Conservation (phyloP, 192 early-diverging fungal species). For the Helicostylum pulchrum region DNA sequence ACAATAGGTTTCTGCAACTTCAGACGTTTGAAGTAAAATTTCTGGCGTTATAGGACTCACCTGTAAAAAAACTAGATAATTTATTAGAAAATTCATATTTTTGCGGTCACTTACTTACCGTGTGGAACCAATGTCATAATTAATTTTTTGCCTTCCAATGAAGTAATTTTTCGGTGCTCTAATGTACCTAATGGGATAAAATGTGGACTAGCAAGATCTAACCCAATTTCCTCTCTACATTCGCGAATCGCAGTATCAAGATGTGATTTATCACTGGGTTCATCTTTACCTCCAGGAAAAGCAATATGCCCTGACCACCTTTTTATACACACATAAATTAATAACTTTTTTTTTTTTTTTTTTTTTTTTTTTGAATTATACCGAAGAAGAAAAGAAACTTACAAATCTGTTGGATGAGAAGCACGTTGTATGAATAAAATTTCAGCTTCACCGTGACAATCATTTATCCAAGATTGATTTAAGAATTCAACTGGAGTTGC, state of each 20-base stretch:
- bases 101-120: conserved; percentile 9
- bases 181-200: conserved; percentile 25
- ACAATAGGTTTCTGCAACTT: conserved; percentile 24
- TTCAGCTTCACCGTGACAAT: conserved; percentile 14
- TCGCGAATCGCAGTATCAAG: conserved; percentile 29
- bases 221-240: conserved; percentile 30
- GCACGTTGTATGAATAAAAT: conserved; percentile 33
- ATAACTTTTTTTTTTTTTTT: not conserved
- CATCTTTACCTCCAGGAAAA: conserved; percentile 33
- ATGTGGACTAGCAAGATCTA: conserved; percentile 19
- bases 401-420: conserved; percentile 22
- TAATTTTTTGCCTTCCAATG: conserved; percentile 5
- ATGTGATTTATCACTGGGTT: conserved; percentile 20
- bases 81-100: conserved; percentile 1
- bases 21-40: conserved; percentile 18
- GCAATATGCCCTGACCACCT: conserved; percentile 35
- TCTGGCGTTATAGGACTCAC: conserved; percentile 21
- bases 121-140: conserved; percentile 19
- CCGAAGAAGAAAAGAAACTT: not conserved
- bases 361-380: not conserved
- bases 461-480: conserved; percentile 19
- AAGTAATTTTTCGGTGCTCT: conserved; percentile 17
- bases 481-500: conserved; percentile 15
- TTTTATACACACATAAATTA: not conserved
- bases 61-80: conserved; percentile 22